Conservation (phyloP, 2,329 filamentous ascomycete species). For the Blastomyces parvus region DNA sequence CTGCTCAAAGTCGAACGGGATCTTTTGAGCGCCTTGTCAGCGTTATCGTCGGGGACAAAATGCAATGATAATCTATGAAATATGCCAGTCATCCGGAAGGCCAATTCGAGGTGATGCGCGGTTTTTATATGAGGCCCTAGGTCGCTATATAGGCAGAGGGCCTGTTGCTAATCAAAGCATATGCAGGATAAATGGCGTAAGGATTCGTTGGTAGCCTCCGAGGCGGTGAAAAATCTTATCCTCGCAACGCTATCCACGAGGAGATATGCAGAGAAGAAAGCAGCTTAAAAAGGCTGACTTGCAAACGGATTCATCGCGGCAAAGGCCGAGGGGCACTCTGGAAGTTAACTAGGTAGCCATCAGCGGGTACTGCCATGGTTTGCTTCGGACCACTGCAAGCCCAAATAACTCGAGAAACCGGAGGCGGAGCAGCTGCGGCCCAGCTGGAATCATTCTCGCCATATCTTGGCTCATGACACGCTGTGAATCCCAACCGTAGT, state of each 20-base stretch:
- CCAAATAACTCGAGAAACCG: neutral
- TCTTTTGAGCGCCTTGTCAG: neutral
- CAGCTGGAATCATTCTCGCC: neutral
- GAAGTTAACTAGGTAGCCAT: neutral
- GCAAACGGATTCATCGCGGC: neutral
- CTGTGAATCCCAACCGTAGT: neutral
- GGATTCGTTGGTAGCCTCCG: neutral
- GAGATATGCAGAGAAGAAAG: neutral
- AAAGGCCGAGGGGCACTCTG: neutral
- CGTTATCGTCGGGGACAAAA: too few relatives aligned
- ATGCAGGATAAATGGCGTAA: neutral
- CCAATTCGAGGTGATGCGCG: neutral
- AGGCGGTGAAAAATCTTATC: neutral
- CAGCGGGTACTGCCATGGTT: neutral
- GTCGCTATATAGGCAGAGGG: neutral
- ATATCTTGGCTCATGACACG: neutral
- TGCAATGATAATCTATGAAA: neutral
- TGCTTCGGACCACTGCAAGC: neutral
- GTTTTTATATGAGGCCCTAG: neutral
- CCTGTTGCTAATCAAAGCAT: neutral
- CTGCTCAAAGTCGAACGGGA: neutral
- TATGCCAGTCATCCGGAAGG: neutral
- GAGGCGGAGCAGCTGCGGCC: neutral
- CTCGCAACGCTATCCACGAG: neutral
- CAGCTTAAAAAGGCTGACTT: neutral